These are phyloP conservation scores for Heterobasidion annosum DNA, from an alignment of 1,284 basidiomycete species.

Conservation along the genomic window DNA sequence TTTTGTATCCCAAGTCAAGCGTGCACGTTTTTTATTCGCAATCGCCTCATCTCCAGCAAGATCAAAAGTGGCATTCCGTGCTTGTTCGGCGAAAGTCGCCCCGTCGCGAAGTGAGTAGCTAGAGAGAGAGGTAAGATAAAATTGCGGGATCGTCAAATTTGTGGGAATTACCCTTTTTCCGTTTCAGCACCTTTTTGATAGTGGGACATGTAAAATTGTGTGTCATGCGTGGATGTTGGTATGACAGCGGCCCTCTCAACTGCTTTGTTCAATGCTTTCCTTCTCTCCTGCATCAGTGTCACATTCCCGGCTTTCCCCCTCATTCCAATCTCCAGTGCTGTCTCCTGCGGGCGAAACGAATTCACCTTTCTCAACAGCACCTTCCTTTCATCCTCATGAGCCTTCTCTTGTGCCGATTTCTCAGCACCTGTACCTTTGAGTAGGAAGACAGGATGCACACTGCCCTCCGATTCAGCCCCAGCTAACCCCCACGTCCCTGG, in stretches of 20 bases:
- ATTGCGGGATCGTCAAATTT: not conserved
- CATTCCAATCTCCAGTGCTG: constrained; percentile 85
- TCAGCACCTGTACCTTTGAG: constrained; percentile 17
- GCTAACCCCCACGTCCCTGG: constrained; percentile 57
- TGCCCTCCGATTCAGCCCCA: constrained; percentile 53
- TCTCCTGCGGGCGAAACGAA: constrained; percentile 82
- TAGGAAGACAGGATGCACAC: constrained; percentile 62
- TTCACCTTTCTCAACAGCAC: constrained; percentile 71
- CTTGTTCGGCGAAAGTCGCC: constrained; percentile 81
- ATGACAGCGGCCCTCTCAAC: constrained; percentile 34
- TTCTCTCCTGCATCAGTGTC: constrained; percentile 82
- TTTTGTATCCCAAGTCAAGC: constrained; percentile 84
- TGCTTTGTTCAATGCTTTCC: constrained; percentile 70
- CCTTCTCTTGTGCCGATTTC: constrained; percentile 17
- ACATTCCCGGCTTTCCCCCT: constrained; percentile 53
- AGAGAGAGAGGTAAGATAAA: not conserved
- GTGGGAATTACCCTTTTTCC: constrained; percentile 12
- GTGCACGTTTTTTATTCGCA: constrained; percentile 52
- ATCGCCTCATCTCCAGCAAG: constrained; percentile 74
- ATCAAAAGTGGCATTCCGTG: constrained; percentile 75
- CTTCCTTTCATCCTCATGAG: constrained; percentile 48
- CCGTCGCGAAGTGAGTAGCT: constrained; percentile 86
- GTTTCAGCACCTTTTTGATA: constrained; percentile 22
- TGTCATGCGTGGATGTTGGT: constrained; percentile 20
- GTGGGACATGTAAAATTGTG: constrained; percentile 28